Percentiles rank a stretch among this genome's conserved stretches.
Conservation (phyloP, 2,329 filamentous ascomycete genomes). For the Aureobasidium sp. region DNA sequence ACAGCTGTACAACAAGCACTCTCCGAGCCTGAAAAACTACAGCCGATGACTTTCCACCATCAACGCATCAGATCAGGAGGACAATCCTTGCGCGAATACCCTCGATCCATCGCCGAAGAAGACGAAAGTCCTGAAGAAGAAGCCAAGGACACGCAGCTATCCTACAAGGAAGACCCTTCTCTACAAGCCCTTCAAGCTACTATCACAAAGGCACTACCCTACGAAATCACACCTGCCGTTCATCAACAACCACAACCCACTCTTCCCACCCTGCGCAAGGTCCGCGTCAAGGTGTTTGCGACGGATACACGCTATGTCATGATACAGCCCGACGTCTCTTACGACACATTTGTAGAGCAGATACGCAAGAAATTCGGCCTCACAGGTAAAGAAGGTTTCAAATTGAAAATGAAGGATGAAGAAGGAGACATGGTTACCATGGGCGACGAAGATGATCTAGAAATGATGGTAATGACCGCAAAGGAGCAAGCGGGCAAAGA, state of each 20-base stretch:
- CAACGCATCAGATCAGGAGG: constrained; percentile 26
- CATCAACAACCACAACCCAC: constrained; percentile 19
- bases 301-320: constrained; percentile 87
- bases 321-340: constrained; percentile 64
- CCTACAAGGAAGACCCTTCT: constrained; percentile 30
- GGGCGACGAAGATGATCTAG: constrained; percentile 91
- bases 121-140: constrained; percentile 52
- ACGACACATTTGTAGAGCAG: constrained; percentile 66
- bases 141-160: background rate
- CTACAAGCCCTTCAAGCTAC: constrained; percentile 20
- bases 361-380: constrained; percentile 84
- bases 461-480: constrained; percentile 69
- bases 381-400: constrained; percentile 56
- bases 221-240: constrained; percentile 47
- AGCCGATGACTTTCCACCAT: constrained; percentile 11
- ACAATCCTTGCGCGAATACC: constrained; percentile 27
- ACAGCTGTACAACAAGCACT: constrained; percentile 20
- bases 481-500: constrained; percentile 50
- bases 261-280: constrained; percentile 54
- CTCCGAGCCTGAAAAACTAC: constrained; percentile 12
- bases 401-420: constrained; percentile 82
- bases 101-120: constrained; percentile 70
- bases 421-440: constrained; percentile 94
- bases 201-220: constrained; percentile 33
- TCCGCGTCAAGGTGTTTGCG: constrained; percentile 85